A percentile compares a stretch with the other conserved stretches of the same genome.
Conservation (phyloP, 495 filamentous ascomycete species). For the Lasiosphaeria miniovina region DNA sequence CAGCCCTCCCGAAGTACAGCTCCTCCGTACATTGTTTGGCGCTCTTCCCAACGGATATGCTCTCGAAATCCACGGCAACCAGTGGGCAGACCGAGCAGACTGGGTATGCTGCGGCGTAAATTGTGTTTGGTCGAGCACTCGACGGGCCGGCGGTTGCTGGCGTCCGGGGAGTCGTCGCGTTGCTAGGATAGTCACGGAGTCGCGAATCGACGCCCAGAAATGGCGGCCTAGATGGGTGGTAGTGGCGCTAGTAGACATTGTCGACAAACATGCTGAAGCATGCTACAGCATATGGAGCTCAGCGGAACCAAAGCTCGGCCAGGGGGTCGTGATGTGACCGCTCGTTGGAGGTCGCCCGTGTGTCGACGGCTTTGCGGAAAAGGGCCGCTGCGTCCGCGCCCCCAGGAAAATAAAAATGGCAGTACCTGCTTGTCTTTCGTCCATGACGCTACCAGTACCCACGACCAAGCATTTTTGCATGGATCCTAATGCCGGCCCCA, state of each 20-base stretch:
- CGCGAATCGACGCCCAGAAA: constrained; percentile 43
- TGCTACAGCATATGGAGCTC: constrained; percentile 9
- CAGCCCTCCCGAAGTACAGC: constrained; percentile 43
- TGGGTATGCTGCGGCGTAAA: constrained; percentile 15
- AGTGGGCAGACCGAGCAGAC: constrained; percentile 23
- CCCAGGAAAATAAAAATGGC: constrained; percentile 7
- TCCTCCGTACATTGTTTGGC: constrained; percentile 34
- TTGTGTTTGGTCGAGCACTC: constrained; percentile 14
- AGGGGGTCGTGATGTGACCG: neutral
- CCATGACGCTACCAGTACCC: constrained; percentile 20
- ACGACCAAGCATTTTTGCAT: neutral
- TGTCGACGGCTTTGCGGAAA: neutral
- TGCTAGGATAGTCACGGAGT: constrained; percentile 34
- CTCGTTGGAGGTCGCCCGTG: constrained; percentile 4
- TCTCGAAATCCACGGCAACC: constrained; percentile 15
- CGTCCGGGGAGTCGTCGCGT: constrained; percentile 30
- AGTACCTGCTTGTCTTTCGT: constrained; percentile 13
- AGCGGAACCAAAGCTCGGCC: constrained; percentile 10
- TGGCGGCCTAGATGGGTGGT: constrained; percentile 45
- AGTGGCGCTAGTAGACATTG: constrained; percentile 46
- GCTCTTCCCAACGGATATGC: constrained; percentile 21
- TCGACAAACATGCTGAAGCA: constrained; percentile 37
- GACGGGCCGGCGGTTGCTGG: constrained; percentile 20
- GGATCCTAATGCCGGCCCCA: constrained; percentile 3
- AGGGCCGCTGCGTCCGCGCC: neutral